Evolutionary conservation across 2,329 filamentous ascomycete species (phyloP).

Genomic region (Penicillium nordicum): DNA sequence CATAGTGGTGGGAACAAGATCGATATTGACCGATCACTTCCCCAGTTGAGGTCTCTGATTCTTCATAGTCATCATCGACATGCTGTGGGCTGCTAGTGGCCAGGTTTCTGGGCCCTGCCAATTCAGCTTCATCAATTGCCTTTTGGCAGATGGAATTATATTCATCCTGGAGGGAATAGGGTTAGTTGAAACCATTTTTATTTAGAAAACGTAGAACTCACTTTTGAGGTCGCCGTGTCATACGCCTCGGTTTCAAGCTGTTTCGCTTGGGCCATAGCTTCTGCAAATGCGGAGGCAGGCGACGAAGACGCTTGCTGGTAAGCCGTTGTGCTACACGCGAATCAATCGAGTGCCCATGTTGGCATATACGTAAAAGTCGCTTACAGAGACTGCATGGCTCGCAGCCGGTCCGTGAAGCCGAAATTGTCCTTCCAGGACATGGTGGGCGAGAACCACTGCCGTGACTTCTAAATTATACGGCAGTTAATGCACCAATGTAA

Average conservation of each 20-base stretch:
- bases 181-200: not conserved
- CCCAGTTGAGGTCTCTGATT: conserved; percentile 27
- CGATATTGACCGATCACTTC: conserved; percentile 54
- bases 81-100: conserved; percentile 25
- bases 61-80: conserved; percentile 18
- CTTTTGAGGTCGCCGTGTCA: conserved; percentile 37
- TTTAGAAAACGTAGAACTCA: conserved; percentile 16
- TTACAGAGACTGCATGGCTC: conserved; percentile 61
- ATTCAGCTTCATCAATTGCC: conserved; percentile 35
- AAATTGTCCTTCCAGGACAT: conserved; percentile 52
- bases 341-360: conserved; percentile 14
- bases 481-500: not conserved
- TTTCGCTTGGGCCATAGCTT: conserved; percentile 59
- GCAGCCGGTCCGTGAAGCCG: conserved; percentile 60
- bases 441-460: not conserved
- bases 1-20: conserved; percentile 54
- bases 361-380: conserved; percentile 25
- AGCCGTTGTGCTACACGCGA: conserved; percentile 44
- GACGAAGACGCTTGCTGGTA: conserved; percentile 47
- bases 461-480: not conserved
- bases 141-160: conserved; percentile 47
- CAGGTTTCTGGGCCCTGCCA: conserved; percentile 17
- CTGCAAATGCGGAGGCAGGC: conserved; percentile 38
- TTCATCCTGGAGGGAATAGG: conserved; percentile 51
- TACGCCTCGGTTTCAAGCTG: conserved; percentile 55